These are phyloP conservation scores for Botrytis aclada DNA, from an alignment of 2,329 filamentous ascomycete genomes.

Conservation along the genomic window DNA sequence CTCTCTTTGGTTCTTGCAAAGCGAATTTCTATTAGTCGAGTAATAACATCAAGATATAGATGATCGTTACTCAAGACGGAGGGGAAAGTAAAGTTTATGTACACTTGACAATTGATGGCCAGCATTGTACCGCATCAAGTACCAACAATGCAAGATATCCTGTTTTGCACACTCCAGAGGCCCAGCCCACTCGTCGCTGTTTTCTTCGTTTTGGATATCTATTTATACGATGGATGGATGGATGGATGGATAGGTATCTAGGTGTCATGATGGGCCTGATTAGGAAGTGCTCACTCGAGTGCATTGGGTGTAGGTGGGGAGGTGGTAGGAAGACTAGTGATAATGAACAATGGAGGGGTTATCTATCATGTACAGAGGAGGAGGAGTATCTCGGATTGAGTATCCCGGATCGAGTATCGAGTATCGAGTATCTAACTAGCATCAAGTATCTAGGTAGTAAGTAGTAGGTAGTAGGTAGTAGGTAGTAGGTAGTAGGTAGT, in stretches of 20 bases:
- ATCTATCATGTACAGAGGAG: no score
- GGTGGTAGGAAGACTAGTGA: background rate
- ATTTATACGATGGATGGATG: background rate
- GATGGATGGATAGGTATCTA: background rate
- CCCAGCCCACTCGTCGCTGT: background rate
- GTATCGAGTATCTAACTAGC: background rate
- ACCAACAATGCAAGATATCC: background rate
- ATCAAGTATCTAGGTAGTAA: no score
- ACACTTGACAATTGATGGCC: background rate
- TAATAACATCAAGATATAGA: background rate
- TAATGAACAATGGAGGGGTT: background rate
- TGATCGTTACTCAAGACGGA: constrained; percentile 9
- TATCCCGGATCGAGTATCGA: no score
- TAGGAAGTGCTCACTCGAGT: background rate
- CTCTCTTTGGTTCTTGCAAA: background rate
- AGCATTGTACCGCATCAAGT: background rate
- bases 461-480: no score
- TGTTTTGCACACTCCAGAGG: background rate
- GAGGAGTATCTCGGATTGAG: no score
- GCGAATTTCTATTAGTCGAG: background rate
- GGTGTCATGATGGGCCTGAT: background rate
- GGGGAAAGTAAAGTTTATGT: constrained; percentile 4
- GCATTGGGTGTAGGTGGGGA: background rate
- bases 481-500: no score
- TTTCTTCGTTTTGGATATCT: background rate